Evolutionary conservation across 2,329 filamentous ascomycete genomes (phyloP), one percentile per base, ranked within the genome.

Genomic region (Dissoconium aciculare): DNA sequence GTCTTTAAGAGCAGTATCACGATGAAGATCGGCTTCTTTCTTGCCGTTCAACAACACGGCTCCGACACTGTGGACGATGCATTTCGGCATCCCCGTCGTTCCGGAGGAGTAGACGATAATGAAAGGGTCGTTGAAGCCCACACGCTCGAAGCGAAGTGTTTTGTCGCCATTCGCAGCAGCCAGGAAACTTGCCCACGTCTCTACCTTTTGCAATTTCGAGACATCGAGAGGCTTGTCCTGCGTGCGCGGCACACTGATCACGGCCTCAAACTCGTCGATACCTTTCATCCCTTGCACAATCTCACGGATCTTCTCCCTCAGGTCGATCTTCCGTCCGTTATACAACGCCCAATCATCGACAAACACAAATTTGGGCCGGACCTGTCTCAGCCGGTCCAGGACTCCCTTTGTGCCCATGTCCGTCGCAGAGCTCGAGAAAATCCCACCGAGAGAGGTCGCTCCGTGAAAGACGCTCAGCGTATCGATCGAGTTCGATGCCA

Each of bases 331-430:
- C 53, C 79, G 81, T 27, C 79, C 79, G 42, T 87, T 87, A 44
- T 91, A 91, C 3, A 87, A 57, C 0, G 81, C 69, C 21, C 66
- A 72, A 44, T 89, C 82, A 44, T 92, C 83, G 47, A 87, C 74
- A 49, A 91, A 89, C n/a, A 92, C 63, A 49, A 71, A 80, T 53
- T 71, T 75, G 3, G 83, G 82, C 41, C 74, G 65, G 36, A 89
- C 73, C 59, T 89, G 81, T 28, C 74, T 56, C 15, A 80, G 62
- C 17, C 82, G 63, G 53, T 89, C 79, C 43, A 91, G 45, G 11
- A 91, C 68, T 0, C 81, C 82, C 39, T 75, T 74, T 10, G 76
- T 73, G 0, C 82, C 82, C 75, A 89, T 89, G 53, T 91, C 82
- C 0, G 82, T 87, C 5, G 74, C 80, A 31, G 70, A 76, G 28